Evolutionary conservation across 495 filamentous ascomycete genomes (phyloP).

Genomic region (Aeminium ludgeri): DNA sequence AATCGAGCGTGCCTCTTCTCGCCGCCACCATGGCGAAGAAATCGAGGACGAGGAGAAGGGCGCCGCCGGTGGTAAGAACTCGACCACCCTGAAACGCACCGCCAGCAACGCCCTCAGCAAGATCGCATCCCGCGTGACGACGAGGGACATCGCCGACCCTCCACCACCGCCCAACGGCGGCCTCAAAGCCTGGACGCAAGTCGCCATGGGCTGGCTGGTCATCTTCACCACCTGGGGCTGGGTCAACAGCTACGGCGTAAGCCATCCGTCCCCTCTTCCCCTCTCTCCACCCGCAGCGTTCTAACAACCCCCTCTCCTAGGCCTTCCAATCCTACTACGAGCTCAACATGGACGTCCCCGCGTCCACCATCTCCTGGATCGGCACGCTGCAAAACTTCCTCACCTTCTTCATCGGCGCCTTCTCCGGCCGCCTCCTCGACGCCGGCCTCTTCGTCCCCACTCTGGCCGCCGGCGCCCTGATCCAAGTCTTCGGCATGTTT

Average conservation of each 20-base stretch:
- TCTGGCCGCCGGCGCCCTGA: slow-evolving; percentile 35
- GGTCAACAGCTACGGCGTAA: slow-evolving; percentile 48
- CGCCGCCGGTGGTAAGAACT: not conserved
- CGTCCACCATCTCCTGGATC: slow-evolving; percentile 40
- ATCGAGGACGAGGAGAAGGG: not conserved
- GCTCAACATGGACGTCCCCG: slow-evolving; percentile 24
- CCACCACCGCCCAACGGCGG: slow-evolving; percentile 49
- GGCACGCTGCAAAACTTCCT: slow-evolving; percentile 39
- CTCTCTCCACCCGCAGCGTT: too few species aligned
- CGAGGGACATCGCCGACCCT: slow-evolving; percentile 25
- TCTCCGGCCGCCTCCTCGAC: slow-evolving; percentile 22
- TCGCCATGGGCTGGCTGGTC: slow-evolving; percentile 45
- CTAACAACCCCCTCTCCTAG: not conserved
- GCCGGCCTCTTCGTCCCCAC: slow-evolving; percentile 22
- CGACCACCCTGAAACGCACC: slow-evolving; percentile 6
- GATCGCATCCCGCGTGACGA: slow-evolving; percentile 6
- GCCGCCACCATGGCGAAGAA: not conserved
- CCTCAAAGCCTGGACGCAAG: slow-evolving; percentile 48
- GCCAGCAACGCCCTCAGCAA: slow-evolving; percentile 7
- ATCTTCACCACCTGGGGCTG: slow-evolving; percentile 63
- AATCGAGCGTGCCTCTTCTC: not conserved
- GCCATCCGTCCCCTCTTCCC: not conserved
- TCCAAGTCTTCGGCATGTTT: slow-evolving; percentile 57
- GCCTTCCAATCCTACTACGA: slow-evolving; percentile 69
- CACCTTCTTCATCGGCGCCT: slow-evolving; percentile 33